These are phyloP conservation scores for Trichomonas gallinae DNA, from an alignment of 208 protist species.

Conservation along the genomic window DNA sequence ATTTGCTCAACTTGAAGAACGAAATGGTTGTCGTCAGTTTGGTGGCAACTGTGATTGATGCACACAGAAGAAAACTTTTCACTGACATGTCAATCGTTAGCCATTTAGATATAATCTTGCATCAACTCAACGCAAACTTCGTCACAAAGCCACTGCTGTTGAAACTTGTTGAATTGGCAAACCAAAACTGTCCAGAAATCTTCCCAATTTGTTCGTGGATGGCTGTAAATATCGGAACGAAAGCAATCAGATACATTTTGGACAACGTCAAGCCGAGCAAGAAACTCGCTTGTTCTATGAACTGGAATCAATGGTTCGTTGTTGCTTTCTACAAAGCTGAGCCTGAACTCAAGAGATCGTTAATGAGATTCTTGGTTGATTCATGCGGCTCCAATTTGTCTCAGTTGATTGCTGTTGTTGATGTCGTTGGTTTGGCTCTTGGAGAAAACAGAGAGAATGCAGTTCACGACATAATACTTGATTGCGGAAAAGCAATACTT, in stretches of 20 bases:
- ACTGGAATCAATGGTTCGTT: background rate
- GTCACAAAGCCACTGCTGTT: background rate
- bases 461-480: background rate
- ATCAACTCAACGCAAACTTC: background rate
- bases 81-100: background rate
- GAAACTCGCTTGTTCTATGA: background rate
- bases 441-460: background rate
- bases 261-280: background rate
- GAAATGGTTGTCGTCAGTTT: background rate
- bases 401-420: background rate
- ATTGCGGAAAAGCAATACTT: background rate
- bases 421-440: background rate
- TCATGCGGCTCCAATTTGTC: background rate
- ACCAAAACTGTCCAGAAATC: background rate
- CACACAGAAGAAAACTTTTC: background rate
- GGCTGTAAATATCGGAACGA: background rate
- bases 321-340: background rate
- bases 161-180: background rate
- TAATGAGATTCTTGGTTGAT: background rate
- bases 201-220: slow-evolving; percentile 7
- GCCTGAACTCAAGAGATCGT: background rate
- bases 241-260: background rate
- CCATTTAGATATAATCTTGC: background rate
- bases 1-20: background rate
- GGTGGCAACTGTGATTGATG: background rate